Evolutionary conservation across 2,329 filamentous ascomycete species (phyloP), one percentile per base, ranked within the genome.

Genomic region (Sarocladiaceae sp.): DNA sequence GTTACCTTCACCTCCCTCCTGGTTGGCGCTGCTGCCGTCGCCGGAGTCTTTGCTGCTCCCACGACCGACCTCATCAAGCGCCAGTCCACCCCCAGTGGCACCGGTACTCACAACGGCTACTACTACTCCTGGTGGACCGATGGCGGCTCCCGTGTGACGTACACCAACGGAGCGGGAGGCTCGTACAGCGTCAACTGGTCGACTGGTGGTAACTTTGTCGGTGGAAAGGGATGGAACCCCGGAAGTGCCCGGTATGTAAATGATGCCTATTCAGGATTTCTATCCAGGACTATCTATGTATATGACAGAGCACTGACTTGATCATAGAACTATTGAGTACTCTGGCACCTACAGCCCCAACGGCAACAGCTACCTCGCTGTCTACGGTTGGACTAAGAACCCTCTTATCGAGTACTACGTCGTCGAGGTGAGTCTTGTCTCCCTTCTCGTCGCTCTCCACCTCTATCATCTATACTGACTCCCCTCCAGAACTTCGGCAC

Each of bases 141-240:
- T 33, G 67, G 65, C 2, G 66, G 60, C 34, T 66, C 62, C 16
- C 54, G 52, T 13, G 68, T 71, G 9, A 66, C 59, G 23, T 74
- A 73, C 56, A 68, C 53, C 44, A 74, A 74, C 54, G 62, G 62
- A 2, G 52, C 53, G 4, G 62, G 51, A 3, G 72, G 71, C 1
- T 53, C 60, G 21, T 76, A 75, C 61, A 64, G 45, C 60, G 69
- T 56, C 34, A 24, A 33, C 7, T 78, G 73, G 74, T 55, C 49
- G 33, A 63, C 64, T 37, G 60, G 57, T 19, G 73, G 73, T 26
- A 75, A 78, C 63, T 72, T 77, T 35, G 74, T 78, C 24, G 73
- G 65, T 47, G 77, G 76, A 24, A 80, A 78, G 60, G 76, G 77
- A 31, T 80, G 76, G 74, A 69, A 69, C 45, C 68, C 74, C 15